Base-by-base conservation (phyloP, 169 alveolate species). In the Plasmodium fragile region DNA sequence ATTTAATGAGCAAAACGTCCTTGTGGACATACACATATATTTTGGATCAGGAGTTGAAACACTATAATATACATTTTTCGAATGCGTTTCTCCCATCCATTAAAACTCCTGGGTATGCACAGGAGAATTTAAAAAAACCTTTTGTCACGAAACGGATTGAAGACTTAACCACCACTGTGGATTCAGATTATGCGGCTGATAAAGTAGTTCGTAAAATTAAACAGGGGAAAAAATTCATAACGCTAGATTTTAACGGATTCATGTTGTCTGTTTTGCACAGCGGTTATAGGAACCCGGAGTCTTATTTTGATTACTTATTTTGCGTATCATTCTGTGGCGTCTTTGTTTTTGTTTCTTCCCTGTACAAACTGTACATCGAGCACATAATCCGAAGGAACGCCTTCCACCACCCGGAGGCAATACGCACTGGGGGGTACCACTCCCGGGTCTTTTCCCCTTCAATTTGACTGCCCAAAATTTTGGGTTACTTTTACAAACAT, bases 31-130 rank as follows among this genome's bases (percentile, higher is more conserved):
- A 77, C 39, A 87, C 85, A 1, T 49, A 87, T 49, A 87, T 87
- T n/a, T 69, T 87, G 22, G 93, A 87, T 45, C 93, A 87, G 81
- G 93, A 87, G 41, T 36, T 87, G 22, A 87, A 87, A n/a, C 34
- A 87, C 45, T 87, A 28, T 7, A 59, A 87, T 87, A 49, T 87
- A 2, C 85, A 87, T 18, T 77, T 87, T 77, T 87, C 59, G 10
- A 87, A 77, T 77, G 93, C 93, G 4, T 87, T 87, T 55, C 70
- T 87, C 25, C 93, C 93, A 77, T 87, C 93, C n/a, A 18, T 87
- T 52, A 43, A 78, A 75, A 87, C 93, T 0, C 93, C 93, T 5
- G 93, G 93, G 5, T 87, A 53, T 77, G 81, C 10, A 28, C 65
- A 73, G 81, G 93, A 87, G 81, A 77, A 55, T 87, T 75, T 87